phyloP scores from a whole-genome alignment of 2,329 filamentous ascomycete genomes.

The Whalleya microplaca region DNA sequence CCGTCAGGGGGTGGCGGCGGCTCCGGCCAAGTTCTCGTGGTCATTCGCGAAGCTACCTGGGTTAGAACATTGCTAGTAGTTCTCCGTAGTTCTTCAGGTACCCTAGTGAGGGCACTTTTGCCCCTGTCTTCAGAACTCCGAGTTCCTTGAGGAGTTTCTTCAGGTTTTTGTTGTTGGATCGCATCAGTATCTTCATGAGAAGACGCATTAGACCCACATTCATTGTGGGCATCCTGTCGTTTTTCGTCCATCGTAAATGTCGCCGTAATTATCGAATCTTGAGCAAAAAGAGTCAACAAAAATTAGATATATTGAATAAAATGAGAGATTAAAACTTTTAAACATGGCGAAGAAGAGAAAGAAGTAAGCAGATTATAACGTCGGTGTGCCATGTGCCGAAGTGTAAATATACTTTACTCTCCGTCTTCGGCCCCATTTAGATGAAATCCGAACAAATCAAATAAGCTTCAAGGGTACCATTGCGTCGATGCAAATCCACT shows the following conservation, averaged over 20 bases:
- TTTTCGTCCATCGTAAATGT: conserved; percentile 26
- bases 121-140: conserved; percentile 5
- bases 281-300: conserved; percentile 1
- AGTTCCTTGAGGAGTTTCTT: conserved; percentile 3
- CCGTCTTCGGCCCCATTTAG: conserved; percentile 29
- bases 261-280: conserved; percentile 21
- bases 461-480: conserved; percentile 16
- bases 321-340: not conserved
- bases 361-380: conserved; percentile 6
- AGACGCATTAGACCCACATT: conserved; percentile 23
- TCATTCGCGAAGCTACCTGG: conserved; percentile 34
- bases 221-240: conserved; percentile 16
- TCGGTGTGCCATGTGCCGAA: not conserved
- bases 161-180: conserved; percentile 4
- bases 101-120: conserved; percentile 6
- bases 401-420: conserved; percentile 3
- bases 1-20: conserved; percentile 38
- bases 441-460: conserved; percentile 18
- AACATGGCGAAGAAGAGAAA: conserved; percentile 4
- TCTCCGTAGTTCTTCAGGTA: conserved; percentile 29
- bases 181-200: conserved; percentile 15
- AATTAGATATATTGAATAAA: conserved; percentile 2
- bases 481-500: conserved; percentile 12
- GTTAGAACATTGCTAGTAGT: conserved; percentile 36
- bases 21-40: conserved; percentile 35